These are phyloP conservation scores for Stereum hirsutum DNA, from an alignment of 1,284 basidiomycete genomes.

Conservation along the genomic window DNA sequence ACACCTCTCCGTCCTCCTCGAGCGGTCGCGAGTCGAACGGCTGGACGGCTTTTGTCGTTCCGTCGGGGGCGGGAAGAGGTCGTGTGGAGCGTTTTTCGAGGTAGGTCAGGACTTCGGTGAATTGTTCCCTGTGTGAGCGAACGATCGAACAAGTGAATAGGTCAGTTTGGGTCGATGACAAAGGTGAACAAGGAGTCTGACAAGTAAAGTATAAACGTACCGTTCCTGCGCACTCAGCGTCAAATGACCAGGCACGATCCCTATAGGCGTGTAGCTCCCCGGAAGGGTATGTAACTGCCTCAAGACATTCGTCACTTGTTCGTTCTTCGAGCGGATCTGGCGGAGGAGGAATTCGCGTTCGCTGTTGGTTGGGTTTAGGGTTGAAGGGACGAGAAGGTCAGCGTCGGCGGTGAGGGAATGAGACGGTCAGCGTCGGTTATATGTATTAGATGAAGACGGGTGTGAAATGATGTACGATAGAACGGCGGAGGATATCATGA, in stretches of 20 bases:
- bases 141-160: too few relatives aligned
- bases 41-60: slow-evolving; percentile 7
- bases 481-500: not conserved
- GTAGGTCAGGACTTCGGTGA: slow-evolving; percentile 20
- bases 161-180: too few relatives aligned
- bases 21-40: slow-evolving; percentile 21
- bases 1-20: slow-evolving; percentile 16
- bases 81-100: slow-evolving; percentile 17
- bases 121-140: too few relatives aligned
- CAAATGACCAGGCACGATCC: slow-evolving; percentile 18
- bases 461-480: not conserved
- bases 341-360: slow-evolving; percentile 21
- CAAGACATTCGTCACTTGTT: slow-evolving; percentile 21
- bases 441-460: not conserved
- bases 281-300: slow-evolving; percentile 19
- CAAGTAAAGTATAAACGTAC: too few relatives aligned
- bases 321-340: slow-evolving; percentile 25
- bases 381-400: not conserved
- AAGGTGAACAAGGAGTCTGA: too few relatives aligned
- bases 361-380: slow-evolving; percentile 8
- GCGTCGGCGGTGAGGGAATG: not conserved
- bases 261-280: slow-evolving; percentile 19
- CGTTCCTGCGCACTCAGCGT: slow-evolving; percentile 17
- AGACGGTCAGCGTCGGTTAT: not conserved
- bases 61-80: slow-evolving; percentile 8